Conservation (phyloP, 78 protist genomes). For the Dictyostelium purpureum region DNA sequence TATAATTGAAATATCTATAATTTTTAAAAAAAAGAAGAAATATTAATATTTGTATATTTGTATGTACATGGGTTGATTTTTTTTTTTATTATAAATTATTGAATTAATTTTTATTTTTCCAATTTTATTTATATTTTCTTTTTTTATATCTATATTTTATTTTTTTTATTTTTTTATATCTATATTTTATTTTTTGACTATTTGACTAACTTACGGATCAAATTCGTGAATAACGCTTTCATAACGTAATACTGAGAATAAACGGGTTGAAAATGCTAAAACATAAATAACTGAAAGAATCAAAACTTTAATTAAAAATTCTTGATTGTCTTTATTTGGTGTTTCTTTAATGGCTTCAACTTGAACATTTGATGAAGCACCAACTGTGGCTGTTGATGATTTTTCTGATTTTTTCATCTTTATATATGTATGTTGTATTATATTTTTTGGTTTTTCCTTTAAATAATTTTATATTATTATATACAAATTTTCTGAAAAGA, state of each 20-base stretch:
- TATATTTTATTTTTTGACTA: not conserved
- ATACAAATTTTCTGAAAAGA: not conserved
- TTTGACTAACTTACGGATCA: conserved; percentile 82
- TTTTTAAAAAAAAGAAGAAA: not conserved
- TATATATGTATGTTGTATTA: not conserved
- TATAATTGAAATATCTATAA: conserved; percentile 90
- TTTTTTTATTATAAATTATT: not conserved
- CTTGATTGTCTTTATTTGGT: conserved; percentile 75
- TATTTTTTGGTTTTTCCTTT: not conserved
- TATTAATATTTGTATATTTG: not conserved
- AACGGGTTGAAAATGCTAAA: conserved; percentile 94
- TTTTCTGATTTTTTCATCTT: not conserved
- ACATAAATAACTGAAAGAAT: conserved; percentile 81
- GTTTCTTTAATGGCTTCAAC: no score
- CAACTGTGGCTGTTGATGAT: no score
- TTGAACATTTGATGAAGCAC: no score
- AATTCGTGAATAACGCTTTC: conserved; percentile 97
- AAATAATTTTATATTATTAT: not conserved
- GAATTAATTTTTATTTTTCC: not conserved
- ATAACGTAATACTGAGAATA: conserved; percentile 95
- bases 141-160: not conserved
- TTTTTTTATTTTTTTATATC: not conserved
- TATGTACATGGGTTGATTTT: not conserved
- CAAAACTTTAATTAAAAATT: conserved; percentile 50
- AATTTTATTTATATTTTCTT: not conserved